Evolutionary conservation across 306 rosid species (phyloP).

Genomic region (Hippophae tibetana): DNA sequence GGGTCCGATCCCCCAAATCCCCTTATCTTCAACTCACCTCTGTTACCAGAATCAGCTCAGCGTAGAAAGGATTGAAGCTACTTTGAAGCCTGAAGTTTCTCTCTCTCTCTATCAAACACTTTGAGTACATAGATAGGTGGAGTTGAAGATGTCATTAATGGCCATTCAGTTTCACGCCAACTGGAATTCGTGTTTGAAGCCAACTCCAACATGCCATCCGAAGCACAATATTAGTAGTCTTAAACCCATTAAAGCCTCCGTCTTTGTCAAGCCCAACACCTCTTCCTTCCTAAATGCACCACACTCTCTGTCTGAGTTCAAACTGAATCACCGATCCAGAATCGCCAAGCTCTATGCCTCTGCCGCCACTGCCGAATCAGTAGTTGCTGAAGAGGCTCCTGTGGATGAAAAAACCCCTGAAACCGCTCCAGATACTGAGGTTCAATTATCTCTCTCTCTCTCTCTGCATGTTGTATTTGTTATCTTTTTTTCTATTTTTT

Average conservation of each 20-base stretch:
- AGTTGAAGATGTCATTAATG: conserved; percentile 26
- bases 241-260: conserved; percentile 5
- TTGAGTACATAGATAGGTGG: no score
- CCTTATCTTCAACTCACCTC: no score
- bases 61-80: background rate
- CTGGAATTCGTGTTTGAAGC: conserved; percentile 9
- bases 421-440: conserved; percentile 30
- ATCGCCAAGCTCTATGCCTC: conserved; percentile 20
- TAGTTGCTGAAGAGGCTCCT: conserved; percentile 22
- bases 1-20: no score
- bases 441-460: conserved; percentile 7
- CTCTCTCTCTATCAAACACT: background rate
- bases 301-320: conserved; percentile 14
- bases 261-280: conserved; percentile 15
- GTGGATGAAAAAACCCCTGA: conserved; percentile 10
- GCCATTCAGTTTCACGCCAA: conserved; percentile 33
- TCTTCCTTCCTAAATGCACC: conserved; percentile 4
- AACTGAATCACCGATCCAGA: conserved; percentile 1
- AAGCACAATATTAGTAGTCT: conserved; percentile 1
- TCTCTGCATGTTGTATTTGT: conserved; percentile 1
- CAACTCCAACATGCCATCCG: conserved; percentile 21
- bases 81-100: background rate
- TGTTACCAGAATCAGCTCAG: background rate
- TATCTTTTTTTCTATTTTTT: no score
- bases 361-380: conserved; percentile 31